Base-by-base conservation (phyloP, 2,329 filamentous ascomycete genomes). In the Penicillium sclerotigenum region DNA sequence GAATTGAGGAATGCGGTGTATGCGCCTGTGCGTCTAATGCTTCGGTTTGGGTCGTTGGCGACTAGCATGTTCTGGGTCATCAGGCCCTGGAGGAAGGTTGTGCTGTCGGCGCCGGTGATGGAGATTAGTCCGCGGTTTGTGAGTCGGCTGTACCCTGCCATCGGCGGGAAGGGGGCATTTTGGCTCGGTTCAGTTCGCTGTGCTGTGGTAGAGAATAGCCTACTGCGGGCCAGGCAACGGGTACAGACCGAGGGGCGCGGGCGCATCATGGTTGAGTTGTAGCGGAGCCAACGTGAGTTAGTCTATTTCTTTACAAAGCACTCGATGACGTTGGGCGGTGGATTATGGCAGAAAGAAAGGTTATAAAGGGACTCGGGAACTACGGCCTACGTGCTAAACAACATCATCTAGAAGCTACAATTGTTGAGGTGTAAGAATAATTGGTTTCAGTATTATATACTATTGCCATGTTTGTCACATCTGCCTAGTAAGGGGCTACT, bases 1-100 rank as follows among this genome's bases (percentile, higher is more conserved):
- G 93, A 90, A 63, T 89, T 96, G 40, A 99, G 80, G 68, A 99
- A 96, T 0, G 87, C 90, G 7, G 88, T 82, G 74, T 96, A 97
- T 71, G 88, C 86, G 4, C 85, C 87, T 0, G 77, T 74, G 4
- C 59, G 68, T 52, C 64, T 67, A 51, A 68, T 61, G 38, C 60
- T 68, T 58, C 58, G 74, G 68, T 57, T 76, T 61, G 73, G 68
- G 8, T 77, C 71, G 45, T 72, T 73, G 14, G 67, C 67, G 0
- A 81, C 74, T 50, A 83, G 73, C 60, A 91, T 82, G 60, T 87
- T 88, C 60, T 87, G 84, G 1, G 93, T 96, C 61, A 94, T 83
- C 54, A 96, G 84, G 52, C 93, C 92, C 72, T 97, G 91, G 2
- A 99, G 83, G 74, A 92, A 97, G 64, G 88, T 87, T 45, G 88